phyloP scores from a whole-genome alignment of 148 eudicot species.

The Pouteria glomerata region DNA sequence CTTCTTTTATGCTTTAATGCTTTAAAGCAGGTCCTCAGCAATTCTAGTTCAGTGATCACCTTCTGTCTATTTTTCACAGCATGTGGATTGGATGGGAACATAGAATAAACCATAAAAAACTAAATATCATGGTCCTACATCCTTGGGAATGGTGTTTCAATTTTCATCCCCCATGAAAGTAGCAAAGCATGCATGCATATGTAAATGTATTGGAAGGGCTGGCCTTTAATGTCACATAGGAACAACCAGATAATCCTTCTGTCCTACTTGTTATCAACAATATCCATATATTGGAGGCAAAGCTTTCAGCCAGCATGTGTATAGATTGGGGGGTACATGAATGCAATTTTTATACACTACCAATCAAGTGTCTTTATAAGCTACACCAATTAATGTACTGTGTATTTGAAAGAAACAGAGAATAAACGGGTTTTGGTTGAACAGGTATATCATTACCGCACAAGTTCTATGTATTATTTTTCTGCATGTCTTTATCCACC shows the following conservation, averaged over 20 bases:
- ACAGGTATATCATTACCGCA: too few species aligned
- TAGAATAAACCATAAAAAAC: background rate
- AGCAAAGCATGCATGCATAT: too few species aligned
- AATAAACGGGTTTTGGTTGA: background rate
- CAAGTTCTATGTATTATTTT: background rate
- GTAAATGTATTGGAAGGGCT: background rate
- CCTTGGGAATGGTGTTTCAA: too few species aligned
- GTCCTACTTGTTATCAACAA: background rate
- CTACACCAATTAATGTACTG: background rate
- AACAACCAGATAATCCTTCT: background rate
- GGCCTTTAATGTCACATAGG: background rate
- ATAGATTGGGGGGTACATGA: background rate
- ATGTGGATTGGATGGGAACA: background rate
- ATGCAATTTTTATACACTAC: background rate
- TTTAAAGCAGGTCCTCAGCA: constrained; percentile 3
- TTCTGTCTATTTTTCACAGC: background rate
- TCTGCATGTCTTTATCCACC: background rate
- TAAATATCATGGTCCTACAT: background rate
- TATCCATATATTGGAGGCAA: background rate
- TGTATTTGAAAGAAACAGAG: background rate
- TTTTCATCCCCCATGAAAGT: too few species aligned
- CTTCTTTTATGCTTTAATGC: constrained; percentile 21
- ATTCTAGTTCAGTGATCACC: background rate
- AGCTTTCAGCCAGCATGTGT: background rate
- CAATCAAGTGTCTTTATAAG: too few species aligned